Evolutionary conservation across 768 basidiomycete genomes (phyloP), one percentile per base, ranked within the genome.

Genomic region (Hortiboletus flavorubellus): DNA sequence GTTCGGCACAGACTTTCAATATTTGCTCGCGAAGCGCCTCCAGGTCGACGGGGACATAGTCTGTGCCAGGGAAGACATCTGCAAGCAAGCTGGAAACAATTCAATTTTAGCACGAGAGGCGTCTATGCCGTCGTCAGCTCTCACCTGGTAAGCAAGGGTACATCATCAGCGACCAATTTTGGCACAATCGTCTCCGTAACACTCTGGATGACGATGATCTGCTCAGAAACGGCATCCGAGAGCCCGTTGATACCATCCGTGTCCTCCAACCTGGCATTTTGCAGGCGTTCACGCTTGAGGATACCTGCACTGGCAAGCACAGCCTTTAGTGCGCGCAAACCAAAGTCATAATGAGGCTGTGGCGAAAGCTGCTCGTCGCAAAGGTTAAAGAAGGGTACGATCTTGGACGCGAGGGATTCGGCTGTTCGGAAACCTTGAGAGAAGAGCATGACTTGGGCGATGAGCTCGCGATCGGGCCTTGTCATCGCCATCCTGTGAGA

Each of bases 351-450:
- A 75, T 99, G 97, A 2, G 95, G 93, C 65, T 99, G 97, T 23
- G 91, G 85, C 1, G 97, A 98, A 21, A 98, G 81, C 62, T 98
- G 96, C 64, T 98, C 97, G 56, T 94, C 88, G 60, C 97, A 99
- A 52, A 99, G 87, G 70, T 96, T 96, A 82, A 99, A 99, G 80
- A 99, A 98, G 0, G 97, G 97, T 11, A 99, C 97, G 55, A 98
- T 91, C 73, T 98, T 98, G 52, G 93, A 93, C 2, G 97, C 97
- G n/a, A 99, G 82, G 0, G 85, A 89, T 72, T 99, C 97, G 8
- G 97, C 97, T 12, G 94, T 94, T 38, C 97, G 86, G 84, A 98
- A 99, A 58, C 97, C 97, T 76, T 98, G 97, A 18, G 97, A 98
- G 78, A 98, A 98, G 44, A 99, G 77, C 91, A 98, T 94, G 69